Base-by-base conservation (phyloP, 306 rosid genomes). In the Chamaecrista fasciculata region DNA sequence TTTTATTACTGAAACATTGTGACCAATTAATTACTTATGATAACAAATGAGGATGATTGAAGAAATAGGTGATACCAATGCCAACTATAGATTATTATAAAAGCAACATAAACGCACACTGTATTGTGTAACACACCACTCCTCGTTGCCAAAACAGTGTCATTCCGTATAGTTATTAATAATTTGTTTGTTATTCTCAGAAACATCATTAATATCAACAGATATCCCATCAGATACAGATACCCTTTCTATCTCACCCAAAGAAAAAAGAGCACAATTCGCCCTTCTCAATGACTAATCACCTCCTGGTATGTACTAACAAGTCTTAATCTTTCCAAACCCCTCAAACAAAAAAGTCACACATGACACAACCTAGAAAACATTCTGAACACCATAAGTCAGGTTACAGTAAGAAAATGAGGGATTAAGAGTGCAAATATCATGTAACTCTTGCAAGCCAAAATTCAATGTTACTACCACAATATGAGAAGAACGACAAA, bases 31-130 rank as follows among this genome's bases (percentile, higher is more conserved):
- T 29, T 14, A 0, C 2, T 9, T 57, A 43, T 4, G 43, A 15
- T 47, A 3, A 0, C n/a, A n/a, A 18, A 42, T 16, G 11, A 37
- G 11, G 53, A 53, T 62, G 19, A 57, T 7, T 67, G 37, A 62
- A 76, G 53, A 21, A 68, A 44, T 4, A 5, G 29, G 8, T 37
- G 46, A 62, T 43, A 66, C n/a, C 33, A 57, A 74, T 65, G 48
- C 20, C 64, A 40, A 31, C 33, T 20, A 5, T 62, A 62, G 47
- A 63, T 25, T 58, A 67, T 51, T 53, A 67, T 40, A 29, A 55
- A 68, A 44, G 31, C 48, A 15, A 69, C 70, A 37, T 23, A 34
- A 56, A 57, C 20, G 50, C 52, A 6, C 52, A 47, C 23, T 23
- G 29, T 20, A 50, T 4, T 26, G 28, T 26, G 63, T 8, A 16